Conservation (phyloP, 345 rosid species). For the Draba incana region DNA sequence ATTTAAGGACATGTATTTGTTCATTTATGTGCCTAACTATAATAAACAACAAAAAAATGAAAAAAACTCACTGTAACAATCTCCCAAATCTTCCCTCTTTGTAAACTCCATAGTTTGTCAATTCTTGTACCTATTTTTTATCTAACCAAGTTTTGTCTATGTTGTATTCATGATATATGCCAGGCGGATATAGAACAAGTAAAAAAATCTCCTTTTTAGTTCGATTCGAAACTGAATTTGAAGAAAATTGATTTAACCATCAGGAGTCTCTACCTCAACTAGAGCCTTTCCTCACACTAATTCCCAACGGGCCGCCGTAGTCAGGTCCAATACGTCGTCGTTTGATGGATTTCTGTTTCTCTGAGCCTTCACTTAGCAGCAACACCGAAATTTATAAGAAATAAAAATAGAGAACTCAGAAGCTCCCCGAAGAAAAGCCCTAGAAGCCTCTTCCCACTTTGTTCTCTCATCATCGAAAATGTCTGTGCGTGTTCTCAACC, state of each 20-base stretch:
- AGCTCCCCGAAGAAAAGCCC: slow-evolving; percentile 37
- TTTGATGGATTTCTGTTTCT: background rate
- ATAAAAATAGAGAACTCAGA: slow-evolving; percentile 28
- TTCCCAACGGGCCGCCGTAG: too few relatives aligned
- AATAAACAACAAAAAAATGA: background rate
- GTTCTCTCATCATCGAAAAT: slow-evolving; percentile 48
- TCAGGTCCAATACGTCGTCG: slow-evolving; percentile 1
- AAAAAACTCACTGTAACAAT: background rate
- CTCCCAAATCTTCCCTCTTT: background rate
- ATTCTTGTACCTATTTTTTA: background rate
- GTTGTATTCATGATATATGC: background rate
- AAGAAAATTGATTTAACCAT: too few relatives aligned
- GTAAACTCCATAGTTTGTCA: background rate
- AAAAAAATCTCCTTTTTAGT: too few relatives aligned
- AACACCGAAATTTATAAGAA: slow-evolving; percentile 26
- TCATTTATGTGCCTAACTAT: slow-evolving; percentile 1
- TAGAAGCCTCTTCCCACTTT: slow-evolving; percentile 6
- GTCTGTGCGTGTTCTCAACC: slow-evolving; percentile 90
- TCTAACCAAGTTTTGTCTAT: background rate
- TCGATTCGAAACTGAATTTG: too few relatives aligned
- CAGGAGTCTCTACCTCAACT: too few relatives aligned
- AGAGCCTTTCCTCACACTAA: too few relatives aligned
- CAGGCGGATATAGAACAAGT: too few relatives aligned
- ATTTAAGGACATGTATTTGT: slow-evolving; percentile 8
- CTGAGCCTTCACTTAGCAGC: slow-evolving; percentile 8